Evolutionary conservation across 805 yeast genomes (phyloP).

Genomic region (Nakazawaea peltata): DNA sequence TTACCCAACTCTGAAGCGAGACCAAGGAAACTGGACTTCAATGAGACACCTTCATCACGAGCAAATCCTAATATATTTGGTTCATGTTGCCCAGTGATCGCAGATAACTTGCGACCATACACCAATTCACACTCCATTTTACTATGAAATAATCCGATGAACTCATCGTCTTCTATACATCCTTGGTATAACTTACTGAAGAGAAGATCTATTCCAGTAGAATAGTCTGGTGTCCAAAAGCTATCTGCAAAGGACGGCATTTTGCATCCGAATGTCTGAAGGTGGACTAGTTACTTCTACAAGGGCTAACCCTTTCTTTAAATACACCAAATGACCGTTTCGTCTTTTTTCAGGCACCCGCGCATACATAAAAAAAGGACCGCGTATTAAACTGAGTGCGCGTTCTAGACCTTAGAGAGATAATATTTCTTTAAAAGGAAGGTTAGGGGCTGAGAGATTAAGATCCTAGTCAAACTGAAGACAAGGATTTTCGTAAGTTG

Average conservation of each 20-base stretch:
- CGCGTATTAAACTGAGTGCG: too few relatives aligned
- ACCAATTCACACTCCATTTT: conserved; percentile 66
- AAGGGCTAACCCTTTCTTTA: too few relatives aligned
- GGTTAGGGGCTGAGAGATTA: too few relatives aligned
- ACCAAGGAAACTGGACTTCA: conserved; percentile 56
- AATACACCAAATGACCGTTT: too few relatives aligned
- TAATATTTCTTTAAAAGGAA: too few relatives aligned
- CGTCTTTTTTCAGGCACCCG: too few relatives aligned
- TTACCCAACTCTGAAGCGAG: conserved; percentile 42
- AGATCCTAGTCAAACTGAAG: too few relatives aligned
- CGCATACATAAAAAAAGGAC: too few relatives aligned
- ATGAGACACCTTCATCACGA: conserved; percentile 53
- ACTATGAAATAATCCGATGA: conserved; percentile 53
- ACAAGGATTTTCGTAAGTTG: too few relatives aligned
- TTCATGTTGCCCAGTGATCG: conserved; percentile 27
- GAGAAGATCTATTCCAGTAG: conserved; percentile 40
- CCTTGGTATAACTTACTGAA: conserved; percentile 54
- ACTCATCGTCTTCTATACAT: conserved; percentile 61
- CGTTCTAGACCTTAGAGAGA: too few relatives aligned
- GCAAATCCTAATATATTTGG: conserved; percentile 34
- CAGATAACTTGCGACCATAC: conserved; percentile 51
- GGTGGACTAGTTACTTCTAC: too few relatives aligned
- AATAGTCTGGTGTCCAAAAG: conserved; percentile 69
- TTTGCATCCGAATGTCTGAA: too few relatives aligned
- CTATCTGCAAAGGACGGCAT: conserved; percentile 62